Percentiles rank a stretch among this genome's conserved stretches.
phyloP scores from a whole-genome alignment of 495 filamentous ascomycete species.

The Paragyromitra xinjiangensis region DNA sequence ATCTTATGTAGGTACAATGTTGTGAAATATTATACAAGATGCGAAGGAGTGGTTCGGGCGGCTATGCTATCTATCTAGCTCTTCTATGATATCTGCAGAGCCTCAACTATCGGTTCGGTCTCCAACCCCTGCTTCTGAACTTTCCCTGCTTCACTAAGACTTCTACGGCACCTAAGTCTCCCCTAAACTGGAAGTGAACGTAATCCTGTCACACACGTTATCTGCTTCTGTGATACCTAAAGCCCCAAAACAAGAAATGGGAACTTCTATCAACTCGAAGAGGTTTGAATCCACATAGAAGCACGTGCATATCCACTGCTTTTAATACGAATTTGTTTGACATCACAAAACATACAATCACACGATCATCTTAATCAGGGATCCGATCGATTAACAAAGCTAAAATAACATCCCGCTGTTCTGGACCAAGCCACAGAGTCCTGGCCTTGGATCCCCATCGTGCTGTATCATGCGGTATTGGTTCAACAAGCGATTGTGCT shows the following conservation, averaged over 20 bases:
- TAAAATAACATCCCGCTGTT: constrained; percentile 1
- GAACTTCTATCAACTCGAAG: background rate
- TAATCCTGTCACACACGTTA: constrained; percentile 9
- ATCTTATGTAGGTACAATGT: constrained; percentile 20
- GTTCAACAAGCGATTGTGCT: constrained; percentile 30
- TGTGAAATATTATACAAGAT: constrained; percentile 10
- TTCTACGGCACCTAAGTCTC: background rate
- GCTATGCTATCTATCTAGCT: constrained; percentile 16
- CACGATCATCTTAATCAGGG: constrained; percentile 16
- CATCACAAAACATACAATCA: constrained; percentile 28
- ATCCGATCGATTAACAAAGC: constrained; percentile 26
- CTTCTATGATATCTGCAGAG: constrained; percentile 37
- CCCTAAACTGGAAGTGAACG: background rate
- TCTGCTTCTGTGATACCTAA: constrained; percentile 14
- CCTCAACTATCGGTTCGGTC: constrained; percentile 24
- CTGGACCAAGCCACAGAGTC: constrained; percentile 17
- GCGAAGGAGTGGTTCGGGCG: constrained; percentile 18
- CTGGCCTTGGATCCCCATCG: background rate
- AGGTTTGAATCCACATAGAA: background rate
- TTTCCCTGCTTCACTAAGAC: constrained; percentile 8
- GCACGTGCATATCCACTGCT: background rate
- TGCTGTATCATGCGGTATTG: constrained; percentile 16
- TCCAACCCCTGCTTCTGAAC: constrained; percentile 2
- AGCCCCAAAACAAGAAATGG: background rate
- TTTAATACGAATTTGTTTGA: constrained; percentile 6